Percentiles rank a stretch among this genome's conserved stretches.
Evolutionary conservation across 768 basidiomycete genomes (phyloP).

Genomic region (Panaeolus papilionaceus): DNA sequence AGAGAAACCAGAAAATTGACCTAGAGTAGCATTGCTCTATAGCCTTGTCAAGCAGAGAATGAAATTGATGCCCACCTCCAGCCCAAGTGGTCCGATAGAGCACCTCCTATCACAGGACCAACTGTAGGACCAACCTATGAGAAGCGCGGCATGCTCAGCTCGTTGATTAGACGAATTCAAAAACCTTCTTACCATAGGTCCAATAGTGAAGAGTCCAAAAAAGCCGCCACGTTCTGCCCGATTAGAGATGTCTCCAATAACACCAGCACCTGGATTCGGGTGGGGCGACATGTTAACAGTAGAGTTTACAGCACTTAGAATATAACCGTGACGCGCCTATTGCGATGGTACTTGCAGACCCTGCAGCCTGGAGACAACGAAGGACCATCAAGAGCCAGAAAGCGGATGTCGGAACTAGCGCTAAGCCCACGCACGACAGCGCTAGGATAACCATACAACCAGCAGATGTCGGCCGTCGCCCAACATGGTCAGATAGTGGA

Average conservation of each 20-base stretch:
- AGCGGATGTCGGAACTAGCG: slow-evolving; percentile 54
- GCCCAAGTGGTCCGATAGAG: slow-evolving; percentile 59
- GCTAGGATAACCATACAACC: slow-evolving; percentile 68
- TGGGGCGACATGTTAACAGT: neutral
- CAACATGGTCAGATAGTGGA: slow-evolving; percentile 68
- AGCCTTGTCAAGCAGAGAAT: neutral
- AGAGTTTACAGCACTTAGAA: neutral
- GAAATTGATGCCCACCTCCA: slow-evolving; percentile 56
- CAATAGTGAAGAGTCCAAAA: slow-evolving; percentile 69
- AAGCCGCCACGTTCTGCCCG: slow-evolving; percentile 78
- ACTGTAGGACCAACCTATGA: slow-evolving; percentile 62
- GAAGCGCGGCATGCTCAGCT: neutral
- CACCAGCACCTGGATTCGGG: slow-evolving; percentile 65
- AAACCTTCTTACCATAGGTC: slow-evolving; percentile 56
- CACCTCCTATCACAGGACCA: slow-evolving; percentile 67
- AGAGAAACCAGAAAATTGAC: slow-evolving; percentile 70
- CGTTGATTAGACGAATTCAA: slow-evolving; percentile 15
- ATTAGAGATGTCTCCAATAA: slow-evolving; percentile 79
- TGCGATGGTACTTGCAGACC: slow-evolving; percentile 81
- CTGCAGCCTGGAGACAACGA: slow-evolving; percentile 81
- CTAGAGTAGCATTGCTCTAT: slow-evolving; percentile 32
- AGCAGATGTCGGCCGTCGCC: slow-evolving; percentile 68
- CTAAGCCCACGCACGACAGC: slow-evolving; percentile 67
- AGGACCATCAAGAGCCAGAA: slow-evolving; percentile 85
- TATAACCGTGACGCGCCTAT: slow-evolving; percentile 50